Base-by-base conservation (phyloP, 805 yeast species). In the Gaillardinia entomophila region DNA sequence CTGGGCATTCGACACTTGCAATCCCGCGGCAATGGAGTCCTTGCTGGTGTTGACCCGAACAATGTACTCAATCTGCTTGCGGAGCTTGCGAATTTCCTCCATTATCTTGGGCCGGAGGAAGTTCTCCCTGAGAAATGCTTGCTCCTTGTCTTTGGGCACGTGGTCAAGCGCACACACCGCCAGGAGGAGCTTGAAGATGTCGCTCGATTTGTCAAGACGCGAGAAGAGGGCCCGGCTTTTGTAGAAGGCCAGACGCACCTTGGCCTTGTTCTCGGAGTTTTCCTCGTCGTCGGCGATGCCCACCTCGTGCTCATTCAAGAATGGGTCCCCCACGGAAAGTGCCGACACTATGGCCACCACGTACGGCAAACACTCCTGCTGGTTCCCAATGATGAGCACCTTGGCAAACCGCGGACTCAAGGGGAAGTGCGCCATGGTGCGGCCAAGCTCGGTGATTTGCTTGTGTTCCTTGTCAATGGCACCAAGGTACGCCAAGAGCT, bases 291-390 rank as follows among this genome's bases (percentile, higher is more conserved):
- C 61, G 6, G 48, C 62, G 17, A 82, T 62, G 1, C 92, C 90
- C 8, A 85, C 53, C 48, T 85, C 96, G 41, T 73, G 74, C 51
- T 83, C 95, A 26, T 68, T 70, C 22, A 85, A 57, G 46, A 87
- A 88, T 12, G 95, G 96, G 48, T 89, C 95, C 4, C 97, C 97
- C 27, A 92, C 97, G 0, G 97, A 81, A 20, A 92, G 61, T 0
- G 88, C 95, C 20, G 97, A 82, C 1, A 92, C 97, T 33, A 92
- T 71, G 0, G 97, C 92, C 28, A 92, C 77, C n/a, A 92, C 71
- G 50, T 85, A 90, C 0, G 94, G 87, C 35, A 92, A 62, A 56
- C 97, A 89, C 5, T 74, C 81, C 27, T 74, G 77, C 54, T 92
- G 97, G 53, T 87, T 84, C 5, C 96, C 95, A 25, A 90, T 75